Evolutionary conservation across 768 basidiomycete species (phyloP).

Genomic region (Botryobasidium botryosum): DNA sequence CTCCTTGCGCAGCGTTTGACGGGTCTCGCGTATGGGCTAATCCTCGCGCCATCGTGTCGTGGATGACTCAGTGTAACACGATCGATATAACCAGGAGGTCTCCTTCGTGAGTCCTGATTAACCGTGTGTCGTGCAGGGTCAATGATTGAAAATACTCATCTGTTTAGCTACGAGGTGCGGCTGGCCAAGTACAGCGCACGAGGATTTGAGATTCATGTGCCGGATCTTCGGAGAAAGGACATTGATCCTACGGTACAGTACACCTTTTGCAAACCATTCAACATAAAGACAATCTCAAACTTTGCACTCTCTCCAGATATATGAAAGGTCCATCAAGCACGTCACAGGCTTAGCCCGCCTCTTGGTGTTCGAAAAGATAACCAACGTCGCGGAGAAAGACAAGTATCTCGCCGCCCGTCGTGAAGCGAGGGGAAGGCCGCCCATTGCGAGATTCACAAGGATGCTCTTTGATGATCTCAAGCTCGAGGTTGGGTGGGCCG

Average conservation of each 20-base stretch:
- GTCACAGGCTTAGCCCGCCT: slow-evolving; percentile 45
- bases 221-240: slow-evolving; percentile 30
- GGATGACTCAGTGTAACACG: slow-evolving; percentile 52
- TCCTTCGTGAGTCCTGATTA: slow-evolving; percentile 26
- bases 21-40: slow-evolving; percentile 41
- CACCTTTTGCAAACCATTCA: not conserved
- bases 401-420: slow-evolving; percentile 33
- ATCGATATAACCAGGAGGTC: slow-evolving; percentile 46
- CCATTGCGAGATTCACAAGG: slow-evolving; percentile 20
- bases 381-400: slow-evolving; percentile 27
- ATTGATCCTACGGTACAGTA: slow-evolving; percentile 40
- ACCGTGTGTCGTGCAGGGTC: not conserved
- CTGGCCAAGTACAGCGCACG: slow-evolving; percentile 40
- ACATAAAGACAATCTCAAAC: not conserved
- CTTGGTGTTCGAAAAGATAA: slow-evolving; percentile 43
- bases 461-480: slow-evolving; percentile 42
- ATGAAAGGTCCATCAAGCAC: slow-evolving; percentile 37
- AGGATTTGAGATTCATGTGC: slow-evolving; percentile 41
- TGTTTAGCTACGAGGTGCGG: slow-evolving; percentile 31
- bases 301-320: slow-evolving; percentile 30
- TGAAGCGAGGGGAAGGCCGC: slow-evolving; percentile 32
- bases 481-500: slow-evolving; percentile 23
- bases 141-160: not conserved
- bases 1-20: slow-evolving; percentile 40
- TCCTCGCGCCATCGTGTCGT: slow-evolving; percentile 39